Evolutionary conservation across 495 filamentous ascomycete species (phyloP).

Genomic region (Xylaria nigripes): DNA sequence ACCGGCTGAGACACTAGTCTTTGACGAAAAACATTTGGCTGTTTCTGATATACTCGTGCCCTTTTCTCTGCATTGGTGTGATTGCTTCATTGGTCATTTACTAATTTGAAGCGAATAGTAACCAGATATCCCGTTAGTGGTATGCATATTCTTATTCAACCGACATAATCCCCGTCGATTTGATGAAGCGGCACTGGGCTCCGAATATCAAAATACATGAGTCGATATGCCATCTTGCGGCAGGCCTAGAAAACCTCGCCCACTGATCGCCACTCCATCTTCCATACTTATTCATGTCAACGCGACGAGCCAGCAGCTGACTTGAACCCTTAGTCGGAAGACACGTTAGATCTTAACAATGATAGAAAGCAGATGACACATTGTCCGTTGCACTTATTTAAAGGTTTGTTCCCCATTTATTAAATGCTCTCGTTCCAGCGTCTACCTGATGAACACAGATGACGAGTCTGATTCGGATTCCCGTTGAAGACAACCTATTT

Average conservation of each 20-base stretch:
- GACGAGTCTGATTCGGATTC: slow-evolving; percentile 82
- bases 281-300: neutral
- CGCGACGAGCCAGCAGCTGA: neutral
- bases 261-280: slow-evolving; percentile 59
- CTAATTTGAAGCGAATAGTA: slow-evolving; percentile 4
- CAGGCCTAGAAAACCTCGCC: slow-evolving; percentile 99
- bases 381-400: neutral
- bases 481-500: slow-evolving; percentile 66
- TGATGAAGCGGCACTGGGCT: slow-evolving; percentile 99
- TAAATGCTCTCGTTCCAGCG: neutral
- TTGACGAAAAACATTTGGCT: slow-evolving; percentile 86
- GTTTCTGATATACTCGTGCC: slow-evolving; percentile 57
- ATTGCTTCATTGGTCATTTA: neutral
- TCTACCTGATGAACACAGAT: slow-evolving; percentile 66
- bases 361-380: neutral
- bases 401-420: slow-evolving; percentile 1
- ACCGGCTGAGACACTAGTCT: slow-evolving; percentile 82
- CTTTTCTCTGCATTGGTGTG: neutral
- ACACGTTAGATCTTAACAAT: neutral
- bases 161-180: slow-evolving; percentile 24
- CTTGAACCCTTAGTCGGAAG: slow-evolving; percentile 4
- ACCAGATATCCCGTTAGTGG: neutral
- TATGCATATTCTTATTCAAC: neutral
- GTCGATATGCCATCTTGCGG: slow-evolving; percentile 87
- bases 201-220: slow-evolving; percentile 67